Evolutionary conservation across 2,329 filamentous ascomycete species (phyloP).

Genomic region (Colletotrichum musae): DNA sequence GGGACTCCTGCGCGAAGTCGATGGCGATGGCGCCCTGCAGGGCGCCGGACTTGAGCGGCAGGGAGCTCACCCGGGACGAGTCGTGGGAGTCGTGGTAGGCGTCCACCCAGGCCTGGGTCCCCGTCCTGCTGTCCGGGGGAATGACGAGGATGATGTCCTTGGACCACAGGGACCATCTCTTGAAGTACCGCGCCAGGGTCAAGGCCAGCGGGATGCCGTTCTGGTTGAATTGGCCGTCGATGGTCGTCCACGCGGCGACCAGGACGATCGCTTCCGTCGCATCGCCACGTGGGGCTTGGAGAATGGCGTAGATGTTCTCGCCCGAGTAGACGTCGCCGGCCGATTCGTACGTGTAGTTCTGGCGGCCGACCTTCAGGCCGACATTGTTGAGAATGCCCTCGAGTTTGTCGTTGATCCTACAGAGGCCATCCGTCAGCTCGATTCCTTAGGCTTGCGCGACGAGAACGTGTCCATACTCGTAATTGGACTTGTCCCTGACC

Average conservation of each 20-base stretch:
- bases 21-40: constrained; percentile 94
- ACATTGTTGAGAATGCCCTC: constrained; percentile 82
- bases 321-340: constrained; percentile 81
- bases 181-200: constrained; percentile 94
- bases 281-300: constrained; percentile 94
- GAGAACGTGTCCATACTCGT: constrained; percentile 58
- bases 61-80: constrained; percentile 76
- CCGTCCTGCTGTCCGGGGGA: constrained; percentile 88
- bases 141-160: constrained; percentile 97
- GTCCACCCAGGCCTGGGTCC: constrained; percentile 96
- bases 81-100: constrained; percentile 95
- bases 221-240: constrained; percentile 82
- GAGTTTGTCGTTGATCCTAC: constrained; percentile 77
- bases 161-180: constrained; percentile 97
- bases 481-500: constrained; percentile 67
- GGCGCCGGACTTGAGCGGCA: constrained; percentile 92
- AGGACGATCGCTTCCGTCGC: constrained; percentile 97
- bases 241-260: constrained; percentile 89
- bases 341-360: constrained; percentile 88
- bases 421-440: constrained; percentile 2
- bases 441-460: background rate
- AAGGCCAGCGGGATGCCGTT: constrained; percentile 90
- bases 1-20: constrained; percentile 88
- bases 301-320: constrained; percentile 93
- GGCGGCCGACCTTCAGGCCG: constrained; percentile 88